Evolutionary conservation across 139 green algal species (phyloP).

Genomic region (Picochlorum costavermella): DNA sequence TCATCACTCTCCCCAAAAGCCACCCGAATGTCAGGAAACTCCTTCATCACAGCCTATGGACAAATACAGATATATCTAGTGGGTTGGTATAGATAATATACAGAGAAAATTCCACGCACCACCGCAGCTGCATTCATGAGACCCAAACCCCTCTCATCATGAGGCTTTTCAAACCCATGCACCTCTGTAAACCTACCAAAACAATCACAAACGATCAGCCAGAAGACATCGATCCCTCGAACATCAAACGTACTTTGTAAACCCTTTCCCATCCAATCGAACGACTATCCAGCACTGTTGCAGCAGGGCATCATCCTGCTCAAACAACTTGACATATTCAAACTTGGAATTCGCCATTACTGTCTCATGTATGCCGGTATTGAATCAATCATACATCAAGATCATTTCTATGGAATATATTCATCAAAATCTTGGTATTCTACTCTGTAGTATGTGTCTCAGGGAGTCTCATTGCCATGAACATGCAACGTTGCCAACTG

Average conservation of each 20-base stretch:
- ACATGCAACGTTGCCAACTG: too few relatives aligned
- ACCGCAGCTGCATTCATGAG: slow-evolving; percentile 69
- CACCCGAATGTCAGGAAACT: slow-evolving; percentile 66
- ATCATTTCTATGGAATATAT: too few relatives aligned
- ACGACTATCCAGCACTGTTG: slow-evolving; percentile 78
- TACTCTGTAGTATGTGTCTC: too few relatives aligned
- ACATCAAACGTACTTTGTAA: slow-evolving; percentile 62
- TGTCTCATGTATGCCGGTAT: neutral
- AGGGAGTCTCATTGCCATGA: too few relatives aligned
- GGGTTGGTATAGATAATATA: neutral
- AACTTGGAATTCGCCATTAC: slow-evolving; percentile 62
- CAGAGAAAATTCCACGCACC: slow-evolving; percentile 21
- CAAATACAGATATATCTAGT: neutral
- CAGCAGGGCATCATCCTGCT: slow-evolving; percentile 63
- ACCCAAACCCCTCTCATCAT: slow-evolving; percentile 59
- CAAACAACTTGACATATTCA: slow-evolving; percentile 80
- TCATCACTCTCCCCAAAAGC: slow-evolving; percentile 84
- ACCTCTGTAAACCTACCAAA: slow-evolving; percentile 58
- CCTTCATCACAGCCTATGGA: slow-evolving; percentile 48
- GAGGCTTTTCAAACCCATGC: slow-evolving; percentile 79
- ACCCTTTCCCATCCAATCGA: slow-evolving; percentile 78
- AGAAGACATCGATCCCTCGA: neutral
- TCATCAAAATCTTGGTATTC: too few relatives aligned
- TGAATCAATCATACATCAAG: too few relatives aligned
- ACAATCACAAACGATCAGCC: neutral